Percentiles rank a stretch among this genome's conserved stretches.
Evolutionary conservation across 1,284 basidiomycete species (phyloP).

Genomic region (Fomitiporia mediterranea): DNA sequence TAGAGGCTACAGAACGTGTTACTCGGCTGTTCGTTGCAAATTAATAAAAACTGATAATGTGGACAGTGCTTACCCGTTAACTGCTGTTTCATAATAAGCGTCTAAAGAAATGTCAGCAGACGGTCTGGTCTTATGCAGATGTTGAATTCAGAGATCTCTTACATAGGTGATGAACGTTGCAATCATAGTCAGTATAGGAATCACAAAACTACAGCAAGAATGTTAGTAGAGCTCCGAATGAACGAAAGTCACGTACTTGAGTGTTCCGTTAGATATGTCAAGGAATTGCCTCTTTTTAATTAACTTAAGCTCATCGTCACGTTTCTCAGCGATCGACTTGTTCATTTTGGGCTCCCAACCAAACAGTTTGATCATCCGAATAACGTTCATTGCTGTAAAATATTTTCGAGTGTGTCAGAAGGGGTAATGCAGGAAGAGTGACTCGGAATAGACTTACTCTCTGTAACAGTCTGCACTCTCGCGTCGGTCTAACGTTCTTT

Average conservation of each 20-base stretch:
- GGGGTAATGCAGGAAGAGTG: constrained; percentile 8
- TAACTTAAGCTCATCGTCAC: constrained; percentile 36
- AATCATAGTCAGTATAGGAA: constrained; percentile 43
- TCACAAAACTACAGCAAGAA: constrained; percentile 30
- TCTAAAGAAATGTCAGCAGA: constrained; percentile 24
- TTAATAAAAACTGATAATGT: no score
- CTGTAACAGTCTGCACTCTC: constrained; percentile 46
- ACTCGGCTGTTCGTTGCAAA: neutral
- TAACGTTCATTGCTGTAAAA: constrained; percentile 35
- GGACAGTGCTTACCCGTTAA: constrained; percentile 37
- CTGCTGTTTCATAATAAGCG: constrained; percentile 38
- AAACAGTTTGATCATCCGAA: constrained; percentile 69
- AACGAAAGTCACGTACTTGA: constrained; percentile 24
- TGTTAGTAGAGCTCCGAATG: neutral
- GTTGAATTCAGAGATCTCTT: neutral
- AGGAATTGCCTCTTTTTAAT: constrained; percentile 24
- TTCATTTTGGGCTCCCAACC: constrained; percentile 60
- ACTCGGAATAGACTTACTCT: constrained; percentile 32
- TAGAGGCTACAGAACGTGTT: constrained; percentile 28
- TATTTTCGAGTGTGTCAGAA: constrained; percentile 11
- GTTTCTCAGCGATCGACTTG: constrained; percentile 42
- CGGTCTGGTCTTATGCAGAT: no score
- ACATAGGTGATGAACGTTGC: constrained; percentile 42
- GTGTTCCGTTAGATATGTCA: constrained; percentile 24
- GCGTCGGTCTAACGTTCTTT: constrained; percentile 38